Evolutionary conservation across 2,329 filamentous ascomycete species (phyloP).

Genomic region (Elsinoe necatrix): DNA sequence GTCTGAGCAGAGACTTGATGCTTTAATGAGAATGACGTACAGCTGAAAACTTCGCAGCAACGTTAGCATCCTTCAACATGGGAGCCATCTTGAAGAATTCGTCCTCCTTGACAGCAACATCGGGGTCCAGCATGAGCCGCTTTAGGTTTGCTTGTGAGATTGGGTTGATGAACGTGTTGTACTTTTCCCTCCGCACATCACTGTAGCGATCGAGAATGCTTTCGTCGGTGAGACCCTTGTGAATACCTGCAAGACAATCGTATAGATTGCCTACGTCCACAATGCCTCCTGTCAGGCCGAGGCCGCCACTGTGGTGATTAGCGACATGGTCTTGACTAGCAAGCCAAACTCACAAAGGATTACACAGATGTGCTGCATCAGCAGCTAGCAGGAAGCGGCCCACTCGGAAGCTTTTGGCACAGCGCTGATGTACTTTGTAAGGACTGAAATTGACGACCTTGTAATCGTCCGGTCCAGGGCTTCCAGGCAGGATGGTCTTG

Average conservation of each 20-base stretch:
- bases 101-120: not conserved
- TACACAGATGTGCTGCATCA: conserved; percentile 33
- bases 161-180: not conserved
- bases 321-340: too few relatives aligned
- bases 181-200: conserved; percentile 23
- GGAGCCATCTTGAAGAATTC: conserved; percentile 9
- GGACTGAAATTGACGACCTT: conserved; percentile 32
- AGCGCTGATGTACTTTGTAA: conserved; percentile 35
- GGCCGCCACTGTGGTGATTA: conserved; percentile 17
- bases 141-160: not conserved
- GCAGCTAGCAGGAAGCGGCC: conserved; percentile 31
- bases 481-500: conserved; percentile 22
- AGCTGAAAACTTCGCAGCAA: not conserved
- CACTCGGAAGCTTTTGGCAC: conserved; percentile 27
- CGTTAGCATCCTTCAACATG: not conserved
- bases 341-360: conserved; percentile 17
- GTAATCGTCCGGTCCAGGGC: conserved; percentile 24
- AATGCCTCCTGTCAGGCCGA: conserved; percentile 24
- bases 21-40: not conserved
- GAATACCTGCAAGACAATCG: conserved; percentile 23
- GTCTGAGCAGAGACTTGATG: too few relatives aligned
- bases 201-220: conserved; percentile 31
- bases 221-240: conserved; percentile 21
- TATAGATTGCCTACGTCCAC: conserved; percentile 23
- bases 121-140: not conserved